Evolutionary conservation across 2,329 filamentous ascomycete genomes (phyloP), one percentile per base, ranked within the genome.

Genomic region (Aplosporella prunicola): DNA sequence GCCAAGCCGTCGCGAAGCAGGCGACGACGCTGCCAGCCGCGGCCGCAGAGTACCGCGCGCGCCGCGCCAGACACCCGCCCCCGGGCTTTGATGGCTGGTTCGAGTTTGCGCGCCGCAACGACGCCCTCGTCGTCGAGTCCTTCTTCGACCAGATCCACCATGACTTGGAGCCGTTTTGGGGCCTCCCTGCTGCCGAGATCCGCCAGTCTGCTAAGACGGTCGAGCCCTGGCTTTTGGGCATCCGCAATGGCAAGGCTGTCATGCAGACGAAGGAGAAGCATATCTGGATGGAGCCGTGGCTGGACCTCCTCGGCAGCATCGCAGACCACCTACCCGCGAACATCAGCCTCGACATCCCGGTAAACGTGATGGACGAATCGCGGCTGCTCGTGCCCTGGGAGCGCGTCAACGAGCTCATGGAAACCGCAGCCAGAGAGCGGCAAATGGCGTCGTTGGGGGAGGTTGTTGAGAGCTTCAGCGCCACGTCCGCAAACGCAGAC

Each of bases 141-240:
- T 64, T 69, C 43, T 71, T 68, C 45, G 67, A 71, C 41, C 66
- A 65, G 41, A 67, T 72, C 8, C 68, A 71, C 47, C 49, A 65
- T 40, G 68, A 71, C 39, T 34, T 71, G 17, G 56, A 51, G 18
- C 67, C 68, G 1, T 71, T 68, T 44, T 71, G 69, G 68, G 66
- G 57, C 5, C 39, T 69, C 1, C 43, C 57, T 3, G 54, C 68
- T 3, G 50, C 50, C 25, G 49, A 60, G 17, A 60, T 71, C 17
- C 61, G 64, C 3, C 31, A 11, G n/a, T n/a, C n/a, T n/a, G n/a
- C n/a, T n/a, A n/a, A n/a, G n/a, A n/a, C n/a, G n/a, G n/a, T n/a
- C n/a, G n/a, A n/a, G n/a, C 33, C 33, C 14, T 27, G n/a, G 6
- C 9, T 13, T 9, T 60, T 70, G 36, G 56, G 49, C 4, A 52